These are phyloP conservation scores for Lolium rigidum DNA, from an alignment of 176 grass and related monocot species.

Conservation along the genomic window DNA sequence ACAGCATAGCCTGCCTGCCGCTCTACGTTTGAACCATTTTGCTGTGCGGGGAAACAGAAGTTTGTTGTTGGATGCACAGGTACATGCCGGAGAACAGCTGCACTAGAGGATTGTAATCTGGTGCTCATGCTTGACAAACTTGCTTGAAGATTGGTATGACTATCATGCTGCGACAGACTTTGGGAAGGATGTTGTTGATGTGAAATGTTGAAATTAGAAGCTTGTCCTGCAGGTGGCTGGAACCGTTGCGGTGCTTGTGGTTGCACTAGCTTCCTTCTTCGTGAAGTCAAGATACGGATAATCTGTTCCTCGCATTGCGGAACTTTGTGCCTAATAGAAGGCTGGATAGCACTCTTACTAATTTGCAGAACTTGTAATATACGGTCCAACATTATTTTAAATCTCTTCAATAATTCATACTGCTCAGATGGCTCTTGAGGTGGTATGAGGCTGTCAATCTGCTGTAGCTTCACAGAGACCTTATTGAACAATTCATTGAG, in stretches of 20 bases:
- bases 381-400: constrained; percentile 37
- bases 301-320: constrained; percentile 72
- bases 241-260: constrained; percentile 35
- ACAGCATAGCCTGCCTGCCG: constrained; percentile 48
- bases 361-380: constrained; percentile 47
- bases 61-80: constrained; percentile 55
- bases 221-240: constrained; percentile 53
- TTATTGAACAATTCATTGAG: constrained; percentile 68
- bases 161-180: constrained; percentile 69
- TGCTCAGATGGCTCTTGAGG: constrained; percentile 53
- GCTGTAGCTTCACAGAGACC: constrained; percentile 70
- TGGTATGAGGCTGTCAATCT: constrained; percentile 57
- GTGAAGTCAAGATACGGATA: constrained; percentile 52
- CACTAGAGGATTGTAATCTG: constrained; percentile 52
- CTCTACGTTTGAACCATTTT: constrained; percentile 57
- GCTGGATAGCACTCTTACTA: constrained; percentile 58
- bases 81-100: constrained; percentile 52
- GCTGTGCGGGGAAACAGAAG: constrained; percentile 58
- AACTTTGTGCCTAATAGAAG: constrained; percentile 60
- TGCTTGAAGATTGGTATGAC: constrained; percentile 63
- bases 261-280: constrained; percentile 62
- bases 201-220: constrained; percentile 54
- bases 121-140: constrained; percentile 54
- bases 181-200: constrained; percentile 65
- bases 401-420: constrained; percentile 69